These are phyloP conservation scores for Tulasnella sp. DNA, from an alignment of 768 basidiomycete genomes.

Conservation along the genomic window DNA sequence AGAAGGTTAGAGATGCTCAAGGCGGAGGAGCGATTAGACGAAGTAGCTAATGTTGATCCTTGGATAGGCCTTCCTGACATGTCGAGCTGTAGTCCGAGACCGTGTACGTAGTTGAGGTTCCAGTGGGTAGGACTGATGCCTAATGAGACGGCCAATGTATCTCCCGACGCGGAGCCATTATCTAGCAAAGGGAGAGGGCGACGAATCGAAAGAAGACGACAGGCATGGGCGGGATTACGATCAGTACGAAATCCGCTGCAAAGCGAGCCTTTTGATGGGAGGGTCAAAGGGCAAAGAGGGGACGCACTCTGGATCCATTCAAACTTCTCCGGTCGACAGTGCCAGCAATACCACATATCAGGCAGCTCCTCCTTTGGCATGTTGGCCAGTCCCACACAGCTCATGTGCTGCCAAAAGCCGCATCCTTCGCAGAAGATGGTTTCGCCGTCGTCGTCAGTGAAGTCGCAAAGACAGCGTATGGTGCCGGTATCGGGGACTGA, in stretches of 20 bases:
- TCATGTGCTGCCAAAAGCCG: constrained; percentile 39
- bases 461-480: constrained; percentile 38
- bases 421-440: constrained; percentile 41
- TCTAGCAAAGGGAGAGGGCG: not conserved
- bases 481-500: constrained; percentile 17
- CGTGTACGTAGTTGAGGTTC: constrained; percentile 4
- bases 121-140: constrained; percentile 16
- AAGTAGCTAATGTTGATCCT: not conserved
- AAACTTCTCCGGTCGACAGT: constrained; percentile 17
- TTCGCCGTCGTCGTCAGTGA: constrained; percentile 38
- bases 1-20: constrained; percentile 17
- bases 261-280: not conserved
- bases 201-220: not conserved
- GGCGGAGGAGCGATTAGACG: not conserved
- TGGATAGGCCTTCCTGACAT: not conserved
- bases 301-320: constrained; percentile 13
- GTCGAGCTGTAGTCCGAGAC: constrained; percentile 14
- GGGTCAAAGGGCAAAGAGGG: not conserved
- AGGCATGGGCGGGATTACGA: not conserved
- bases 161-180: constrained; percentile 9
- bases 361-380: constrained; percentile 13
- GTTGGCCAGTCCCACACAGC: constrained; percentile 30
- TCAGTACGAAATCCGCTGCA: not conserved
- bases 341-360: constrained; percentile 14
- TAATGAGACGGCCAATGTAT: constrained; percentile 10